Conservation (phyloP, 768 basidiomycete species). For the Termitomyces sp. region DNA sequence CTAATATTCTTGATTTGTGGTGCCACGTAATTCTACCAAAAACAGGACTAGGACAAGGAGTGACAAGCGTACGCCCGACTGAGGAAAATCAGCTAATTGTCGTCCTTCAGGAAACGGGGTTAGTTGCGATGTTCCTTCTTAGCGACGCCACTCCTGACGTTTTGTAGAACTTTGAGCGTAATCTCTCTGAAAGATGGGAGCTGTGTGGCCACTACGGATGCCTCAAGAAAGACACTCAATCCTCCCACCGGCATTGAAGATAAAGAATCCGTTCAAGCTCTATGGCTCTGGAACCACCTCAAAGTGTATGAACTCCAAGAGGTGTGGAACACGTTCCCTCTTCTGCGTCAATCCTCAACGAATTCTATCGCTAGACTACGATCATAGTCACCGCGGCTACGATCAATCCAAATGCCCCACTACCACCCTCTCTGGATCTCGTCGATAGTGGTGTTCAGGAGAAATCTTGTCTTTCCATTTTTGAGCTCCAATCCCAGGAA, state of each 20-base stretch:
- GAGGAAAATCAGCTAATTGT: slow-evolving; percentile 40
- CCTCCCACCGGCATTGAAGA: slow-evolving; percentile 31
- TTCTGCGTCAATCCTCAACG: slow-evolving; percentile 4
- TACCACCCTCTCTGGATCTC: slow-evolving; percentile 24
- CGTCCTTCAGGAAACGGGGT: slow-evolving; percentile 68
- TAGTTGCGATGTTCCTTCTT: slow-evolving; percentile 15
- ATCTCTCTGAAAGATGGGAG: slow-evolving; percentile 51
- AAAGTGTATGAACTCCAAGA: slow-evolving; percentile 34
- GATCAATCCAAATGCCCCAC: slow-evolving; percentile 31
- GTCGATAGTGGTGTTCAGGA: slow-evolving; percentile 30
- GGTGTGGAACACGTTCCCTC: slow-evolving; percentile 23
- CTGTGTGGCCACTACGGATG: slow-evolving; percentile 26
- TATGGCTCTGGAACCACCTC: slow-evolving; percentile 43
- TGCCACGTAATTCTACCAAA: slow-evolving; percentile 49
- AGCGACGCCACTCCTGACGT: slow-evolving; percentile 5
- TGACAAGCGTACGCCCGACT: slow-evolving; percentile 45
- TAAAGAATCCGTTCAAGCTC: slow-evolving; percentile 27
- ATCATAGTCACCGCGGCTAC: slow-evolving; percentile 47
- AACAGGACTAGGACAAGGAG: slow-evolving; percentile 32
- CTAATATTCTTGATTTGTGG: slow-evolving; percentile 26
- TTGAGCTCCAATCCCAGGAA: slow-evolving; percentile 30
- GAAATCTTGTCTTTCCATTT: slow-evolving; percentile 35
- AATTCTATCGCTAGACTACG: slow-evolving; percentile 25
- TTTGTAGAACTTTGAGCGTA: slow-evolving; percentile 49
- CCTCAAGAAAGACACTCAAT: slow-evolving; percentile 23